Evolutionary conservation across 164 flowering plant species (phyloP), one percentile per base, ranked within the genome.

Genomic region (Taxillus chinensis): DNA sequence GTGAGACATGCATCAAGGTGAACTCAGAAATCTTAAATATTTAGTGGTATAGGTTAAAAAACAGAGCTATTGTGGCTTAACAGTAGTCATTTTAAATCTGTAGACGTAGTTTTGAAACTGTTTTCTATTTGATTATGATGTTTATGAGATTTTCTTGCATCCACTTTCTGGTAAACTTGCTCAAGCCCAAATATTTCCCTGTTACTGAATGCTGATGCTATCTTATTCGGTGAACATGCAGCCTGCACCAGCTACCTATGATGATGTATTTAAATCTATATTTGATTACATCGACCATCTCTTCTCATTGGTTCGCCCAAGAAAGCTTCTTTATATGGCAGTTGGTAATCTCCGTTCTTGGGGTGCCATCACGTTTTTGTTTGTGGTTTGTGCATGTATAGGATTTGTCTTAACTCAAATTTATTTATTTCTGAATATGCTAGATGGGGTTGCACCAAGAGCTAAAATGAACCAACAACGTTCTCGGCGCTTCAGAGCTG

Each of bases 391-490:
- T 37, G 15, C 0, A 17, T 27, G 27, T 27, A 27, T 27, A 27
- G 0, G 27, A 14, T 55, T 68, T 42, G 39, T 13, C 57, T 41
- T 5, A 16, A 15, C 12, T 12, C 16, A 49, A 2, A 46, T 49
- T 68, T 39, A 11, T 38, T 46, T 42, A 48, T 15, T 45, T 40
- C 14, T 52, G 37, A 50, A 55, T 74, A 64, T 68, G 64, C 51
- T 71, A 95, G 99, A 95, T 77, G 99, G 99, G 13, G 99, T 95
- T 66, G 99, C 99, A 45, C 99, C 99, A 3, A 86, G 99, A 78
- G 99, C 99, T 59, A 95, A 95, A 81, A 95, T 95, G 99, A 95
- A 95, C 71, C 99, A 95, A 74, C 99, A 95, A 70, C 86, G 99
- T 13, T 71, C 96, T 53, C 82, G 99, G 62, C 97, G 99, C 10